A percentile compares a stretch with the other conserved stretches of the same genome.
Evolutionary conservation across 2,329 filamentous ascomycete genomes (phyloP).

Genomic region (Xylaria sp.): DNA sequence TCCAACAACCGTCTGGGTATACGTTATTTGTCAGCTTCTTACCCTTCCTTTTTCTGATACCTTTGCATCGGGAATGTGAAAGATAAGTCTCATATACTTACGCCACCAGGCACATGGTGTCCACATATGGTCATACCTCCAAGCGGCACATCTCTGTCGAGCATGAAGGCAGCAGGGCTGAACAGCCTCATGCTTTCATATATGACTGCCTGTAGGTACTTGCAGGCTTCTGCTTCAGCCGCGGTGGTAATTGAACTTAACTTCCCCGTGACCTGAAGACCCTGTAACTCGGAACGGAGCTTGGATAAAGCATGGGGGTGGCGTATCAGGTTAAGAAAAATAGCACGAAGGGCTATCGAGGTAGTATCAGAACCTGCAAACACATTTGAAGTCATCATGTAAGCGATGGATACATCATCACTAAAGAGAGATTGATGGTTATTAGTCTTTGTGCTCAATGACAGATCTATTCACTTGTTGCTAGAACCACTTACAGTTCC

Average conservation of each 20-base stretch:
- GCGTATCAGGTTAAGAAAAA: slow-evolving; percentile 32
- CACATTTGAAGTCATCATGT: slow-evolving; percentile 39
- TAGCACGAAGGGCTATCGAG: slow-evolving; percentile 26
- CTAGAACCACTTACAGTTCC: slow-evolving; percentile 23
- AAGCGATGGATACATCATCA: slow-evolving; percentile 30
- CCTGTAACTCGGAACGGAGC: slow-evolving; percentile 29
- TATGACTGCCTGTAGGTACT: slow-evolving; percentile 34
- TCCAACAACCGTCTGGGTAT: slow-evolving; percentile 34
- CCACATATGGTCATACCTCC: slow-evolving; percentile 35
- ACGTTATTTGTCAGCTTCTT: slow-evolving; percentile 7
- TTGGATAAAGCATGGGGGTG: slow-evolving; percentile 17
- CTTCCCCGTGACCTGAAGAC: slow-evolving; percentile 2
- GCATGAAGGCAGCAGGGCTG: slow-evolving; percentile 12
- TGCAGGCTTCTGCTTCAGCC: slow-evolving; percentile 22
- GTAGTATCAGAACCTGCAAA: slow-evolving; percentile 40
- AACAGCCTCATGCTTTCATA: slow-evolving; percentile 32
- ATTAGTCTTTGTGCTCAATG: neutral
- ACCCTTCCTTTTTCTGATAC: neutral
- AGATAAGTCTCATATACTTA: slow-evolving; percentile 17
- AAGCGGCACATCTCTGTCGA: slow-evolving; percentile 31
- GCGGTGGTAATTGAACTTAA: slow-evolving; percentile 18
- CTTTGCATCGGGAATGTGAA: neutral
- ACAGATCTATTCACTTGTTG: neutral
- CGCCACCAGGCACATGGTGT: slow-evolving; percentile 30
- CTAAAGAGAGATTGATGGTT: neutral